phyloP scores from a whole-genome alignment of 176 grass and related monocot genomes.

The Oryza longistaminata region DNA sequence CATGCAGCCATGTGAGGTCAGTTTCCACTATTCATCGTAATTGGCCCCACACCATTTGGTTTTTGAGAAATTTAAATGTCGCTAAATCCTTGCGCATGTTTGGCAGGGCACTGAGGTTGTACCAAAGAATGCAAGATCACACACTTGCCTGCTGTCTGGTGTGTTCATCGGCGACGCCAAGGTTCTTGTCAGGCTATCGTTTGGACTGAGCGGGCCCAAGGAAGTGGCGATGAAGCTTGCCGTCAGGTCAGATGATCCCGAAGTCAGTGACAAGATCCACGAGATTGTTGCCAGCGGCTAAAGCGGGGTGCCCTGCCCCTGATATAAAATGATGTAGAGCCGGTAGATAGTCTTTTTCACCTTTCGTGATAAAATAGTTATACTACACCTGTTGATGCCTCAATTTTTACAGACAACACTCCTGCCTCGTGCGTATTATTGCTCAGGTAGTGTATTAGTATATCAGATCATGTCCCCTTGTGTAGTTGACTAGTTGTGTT shows the following conservation, averaged over 20 bases:
- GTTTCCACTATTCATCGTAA: slow-evolving; percentile 2
- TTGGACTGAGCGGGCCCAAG: slow-evolving; percentile 82
- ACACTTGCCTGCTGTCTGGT: slow-evolving; percentile 82
- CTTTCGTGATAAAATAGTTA: slow-evolving; percentile 4
- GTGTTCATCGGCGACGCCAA: slow-evolving; percentile 71
- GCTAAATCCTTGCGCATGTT: slow-evolving; percentile 18
- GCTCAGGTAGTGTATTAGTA: neutral
- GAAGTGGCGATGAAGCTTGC: slow-evolving; percentile 97
- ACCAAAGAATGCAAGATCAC: slow-evolving; percentile 84
- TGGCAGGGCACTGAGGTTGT: slow-evolving; percentile 87
- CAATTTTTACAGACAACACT: neutral
- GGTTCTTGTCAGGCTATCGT: slow-evolving; percentile 83
- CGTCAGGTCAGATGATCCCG: slow-evolving; percentile 86
- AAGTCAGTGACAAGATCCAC: slow-evolving; percentile 83
- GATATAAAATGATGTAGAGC: slow-evolving; percentile 29
- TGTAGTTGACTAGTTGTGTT: neutral
- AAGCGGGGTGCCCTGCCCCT: neutral
- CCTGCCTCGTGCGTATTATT: slow-evolving; percentile 11
- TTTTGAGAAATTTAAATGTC: neutral
- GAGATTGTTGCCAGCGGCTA: slow-evolving; percentile 81
- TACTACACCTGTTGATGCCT: neutral
- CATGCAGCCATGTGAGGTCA: slow-evolving; percentile 97
- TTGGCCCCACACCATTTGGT: neutral
- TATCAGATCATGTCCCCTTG: neutral
- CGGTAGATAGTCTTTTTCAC: slow-evolving; percentile 32